Conservation (phyloP, 345 rosid species). For the Arabidopsis thaliana region TAIR10.1 NC_003076.8:8110501-8111000, state of each 20-base stretch:
- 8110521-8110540: constrained; percentile 85
- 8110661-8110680: constrained; percentile 77
- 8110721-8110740: neutral
- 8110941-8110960: constrained; percentile 70
- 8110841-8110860: neutral
- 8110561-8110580: constrained; percentile 58
- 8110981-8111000: constrained; percentile 70
- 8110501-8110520: constrained; percentile 93
- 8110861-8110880: constrained; percentile 66
- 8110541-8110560: constrained; percentile 69
- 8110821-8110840: neutral
- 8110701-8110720: constrained; percentile 40
- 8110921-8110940: constrained; percentile 60
- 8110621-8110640: constrained; percentile 69
- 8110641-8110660: constrained; percentile 71
- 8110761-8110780: neutral
- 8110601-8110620: constrained; percentile 71
- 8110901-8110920: constrained; percentile 68
- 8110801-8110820: neutral
- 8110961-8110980: constrained; percentile 69
- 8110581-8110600: constrained; percentile 57
- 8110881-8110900: constrained; percentile 70
- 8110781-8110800: neutral
- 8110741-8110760: neutral
- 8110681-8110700: constrained; percentile 84